Evolutionary conservation across 352 stramenopile genomes (phyloP).

Genomic region (Globisporangium paroecandrum): DNA sequence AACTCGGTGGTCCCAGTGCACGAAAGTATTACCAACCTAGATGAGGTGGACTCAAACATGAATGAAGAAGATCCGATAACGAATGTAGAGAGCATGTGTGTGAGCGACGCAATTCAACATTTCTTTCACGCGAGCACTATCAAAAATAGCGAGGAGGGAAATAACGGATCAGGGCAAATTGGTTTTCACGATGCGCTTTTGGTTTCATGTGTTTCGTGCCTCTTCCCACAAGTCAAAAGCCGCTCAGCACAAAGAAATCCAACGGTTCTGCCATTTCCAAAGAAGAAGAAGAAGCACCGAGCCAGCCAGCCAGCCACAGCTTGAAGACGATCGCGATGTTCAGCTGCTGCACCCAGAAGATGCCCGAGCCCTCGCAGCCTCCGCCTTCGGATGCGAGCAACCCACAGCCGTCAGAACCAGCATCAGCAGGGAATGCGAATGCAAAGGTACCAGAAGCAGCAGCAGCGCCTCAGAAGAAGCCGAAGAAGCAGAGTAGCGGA

Average conservation of each 20-base stretch:
- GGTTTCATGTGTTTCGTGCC: neutral
- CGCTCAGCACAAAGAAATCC: neutral
- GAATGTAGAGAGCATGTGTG: no score
- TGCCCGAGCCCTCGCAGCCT: neutral
- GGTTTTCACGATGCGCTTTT: neutral
- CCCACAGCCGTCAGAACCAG: neutral
- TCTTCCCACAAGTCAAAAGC: neutral
- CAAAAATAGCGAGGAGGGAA: neutral
- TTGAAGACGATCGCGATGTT: neutral
- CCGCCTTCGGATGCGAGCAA: neutral
- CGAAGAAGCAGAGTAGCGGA: neutral
- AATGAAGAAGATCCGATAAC: no score
- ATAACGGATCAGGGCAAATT: neutral
- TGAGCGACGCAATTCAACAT: no score
- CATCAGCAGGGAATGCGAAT: neutral
- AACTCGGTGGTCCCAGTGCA: no score
- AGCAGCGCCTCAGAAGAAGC: neutral
- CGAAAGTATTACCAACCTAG: no score
- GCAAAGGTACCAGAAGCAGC: neutral
- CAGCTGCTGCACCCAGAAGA: conserved; percentile 2
- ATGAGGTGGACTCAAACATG: no score
- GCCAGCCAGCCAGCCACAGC: neutral
- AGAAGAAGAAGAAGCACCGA: neutral
- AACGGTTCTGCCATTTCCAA: neutral
- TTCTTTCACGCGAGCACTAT: neutral